These are phyloP conservation scores for Sinapis alba DNA, from an alignment of 441 rosid genomes.

Conservation along the genomic window DNA sequence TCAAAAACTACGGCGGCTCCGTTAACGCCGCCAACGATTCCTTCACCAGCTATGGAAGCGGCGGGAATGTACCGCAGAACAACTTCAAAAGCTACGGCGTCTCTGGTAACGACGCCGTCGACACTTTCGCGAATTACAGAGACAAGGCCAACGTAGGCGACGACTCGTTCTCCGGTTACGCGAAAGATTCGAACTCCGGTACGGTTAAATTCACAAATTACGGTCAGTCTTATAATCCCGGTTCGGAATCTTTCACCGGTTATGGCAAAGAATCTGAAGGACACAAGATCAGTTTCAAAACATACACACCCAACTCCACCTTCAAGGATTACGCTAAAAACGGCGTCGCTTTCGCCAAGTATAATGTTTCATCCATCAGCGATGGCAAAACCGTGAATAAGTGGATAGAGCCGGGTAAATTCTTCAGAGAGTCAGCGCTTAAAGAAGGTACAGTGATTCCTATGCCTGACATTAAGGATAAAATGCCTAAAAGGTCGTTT, in stretches of 20 bases:
- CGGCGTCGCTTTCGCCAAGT: slow-evolving; percentile 53
- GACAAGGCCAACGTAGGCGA: slow-evolving; percentile 88
- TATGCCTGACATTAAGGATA: slow-evolving; percentile 92
- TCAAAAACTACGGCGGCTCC: slow-evolving; percentile 44
- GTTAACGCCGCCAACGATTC: slow-evolving; percentile 61
- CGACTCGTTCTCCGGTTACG: slow-evolving; percentile 76
- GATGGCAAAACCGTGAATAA: slow-evolving; percentile 63
- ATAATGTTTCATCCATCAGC: slow-evolving; percentile 38
- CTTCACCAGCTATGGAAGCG: slow-evolving; percentile 73
- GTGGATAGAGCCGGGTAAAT: slow-evolving; percentile 97
- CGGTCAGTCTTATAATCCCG: slow-evolving; percentile 85
- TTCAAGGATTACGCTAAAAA: slow-evolving; percentile 74
- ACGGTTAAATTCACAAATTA: slow-evolving; percentile 72
- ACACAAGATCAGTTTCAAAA: slow-evolving; percentile 59
- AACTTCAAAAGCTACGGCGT: slow-evolving; percentile 68
- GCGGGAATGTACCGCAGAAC: slow-evolving; percentile 71
- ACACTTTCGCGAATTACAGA: slow-evolving; percentile 67
- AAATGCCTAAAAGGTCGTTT: slow-evolving; percentile 97
- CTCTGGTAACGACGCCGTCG: slow-evolving; percentile 56
- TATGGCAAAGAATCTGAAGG: slow-evolving; percentile 63
- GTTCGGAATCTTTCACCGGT: slow-evolving; percentile 70
- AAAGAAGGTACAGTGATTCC: slow-evolving; percentile 78
- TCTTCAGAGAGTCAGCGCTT: slow-evolving; percentile 75
- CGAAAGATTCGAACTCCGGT: slow-evolving; percentile 57
- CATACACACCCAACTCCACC: slow-evolving; percentile 67